phyloP scores from a whole-genome alignment of 2,329 filamentous ascomycete genomes.

The Parafenestella ontariensis region DNA sequence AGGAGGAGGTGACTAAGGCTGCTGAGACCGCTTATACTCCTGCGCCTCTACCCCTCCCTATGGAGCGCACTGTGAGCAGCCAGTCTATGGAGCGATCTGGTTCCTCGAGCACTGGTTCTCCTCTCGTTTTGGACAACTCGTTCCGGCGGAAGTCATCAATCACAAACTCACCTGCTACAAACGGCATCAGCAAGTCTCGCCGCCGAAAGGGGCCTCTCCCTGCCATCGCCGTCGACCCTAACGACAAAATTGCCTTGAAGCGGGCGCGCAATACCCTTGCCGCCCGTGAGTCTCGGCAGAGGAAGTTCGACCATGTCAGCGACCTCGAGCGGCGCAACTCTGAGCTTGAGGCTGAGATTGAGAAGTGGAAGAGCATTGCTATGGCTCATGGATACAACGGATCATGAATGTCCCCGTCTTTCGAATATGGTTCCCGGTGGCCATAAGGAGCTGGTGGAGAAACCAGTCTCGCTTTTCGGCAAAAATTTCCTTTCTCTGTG shows the following conservation, averaged over 20 bases:
- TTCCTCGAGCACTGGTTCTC: conserved; percentile 47
- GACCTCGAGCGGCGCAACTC: conserved; percentile 76
- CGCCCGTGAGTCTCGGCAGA: conserved; percentile 88
- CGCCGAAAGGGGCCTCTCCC: conserved; percentile 82
- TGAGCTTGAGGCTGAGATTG: conserved; percentile 65
- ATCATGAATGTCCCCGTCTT: conserved; percentile 42
- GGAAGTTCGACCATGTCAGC: conserved; percentile 79
- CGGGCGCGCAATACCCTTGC: conserved; percentile 92
- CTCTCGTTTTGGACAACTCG: conserved; percentile 44
- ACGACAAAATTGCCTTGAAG: conserved; percentile 83
- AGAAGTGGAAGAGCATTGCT: conserved; percentile 53
- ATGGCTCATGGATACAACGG: conserved; percentile 47
- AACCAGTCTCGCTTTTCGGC: conserved; percentile 33
- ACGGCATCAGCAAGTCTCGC: conserved; percentile 72
- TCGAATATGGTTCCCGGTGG: conserved; percentile 37
- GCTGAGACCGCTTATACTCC: conserved; percentile 32
- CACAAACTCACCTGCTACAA: conserved; percentile 62
- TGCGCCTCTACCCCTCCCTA: conserved; percentile 33
- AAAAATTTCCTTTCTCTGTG: conserved; percentile 33
- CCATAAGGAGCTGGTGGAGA: conserved; percentile 49
- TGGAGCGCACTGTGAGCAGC: conserved; percentile 53
- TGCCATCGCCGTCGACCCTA: conserved; percentile 77
- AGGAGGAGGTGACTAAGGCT: conserved; percentile 49
- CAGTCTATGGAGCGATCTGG: conserved; percentile 46
- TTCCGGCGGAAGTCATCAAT: conserved; percentile 52